phyloP scores from a whole-genome alignment of 495 filamentous ascomycete species.

The Pyrenula massariospora region DNA sequence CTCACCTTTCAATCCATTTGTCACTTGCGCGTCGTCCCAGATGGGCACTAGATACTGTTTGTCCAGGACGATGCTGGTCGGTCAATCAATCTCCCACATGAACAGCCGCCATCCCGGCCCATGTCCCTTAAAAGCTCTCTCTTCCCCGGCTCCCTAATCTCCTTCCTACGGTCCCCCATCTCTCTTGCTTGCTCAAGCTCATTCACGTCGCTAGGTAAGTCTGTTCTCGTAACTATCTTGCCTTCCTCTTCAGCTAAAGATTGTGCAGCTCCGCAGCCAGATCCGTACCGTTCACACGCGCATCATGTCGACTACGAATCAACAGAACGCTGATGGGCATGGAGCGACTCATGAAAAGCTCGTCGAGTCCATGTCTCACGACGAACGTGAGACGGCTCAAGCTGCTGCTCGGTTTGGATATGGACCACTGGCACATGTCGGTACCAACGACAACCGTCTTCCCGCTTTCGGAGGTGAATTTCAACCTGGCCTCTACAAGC shows the following conservation, averaged over 20 bases:
- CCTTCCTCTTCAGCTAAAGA: neutral
- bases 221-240: neutral
- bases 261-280: neutral
- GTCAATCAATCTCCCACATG: neutral
- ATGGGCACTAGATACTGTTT: neutral
- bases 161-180: neutral
- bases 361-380: constrained; percentile 21
- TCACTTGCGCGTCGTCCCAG: neutral
- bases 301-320: neutral
- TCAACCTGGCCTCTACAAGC: constrained; percentile 84
- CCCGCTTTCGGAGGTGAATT: constrained; percentile 92
- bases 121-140: neutral
- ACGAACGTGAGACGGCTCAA: constrained; percentile 33
- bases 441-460: constrained; percentile 48
- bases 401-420: constrained; percentile 41
- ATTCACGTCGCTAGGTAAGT: neutral
- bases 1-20: neutral
- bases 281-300: neutral
- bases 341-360: neutral
- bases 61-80: neutral
- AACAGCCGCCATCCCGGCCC: neutral
- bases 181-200: neutral
- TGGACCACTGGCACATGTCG: constrained; percentile 58
- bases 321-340: neutral
- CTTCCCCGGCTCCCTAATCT: neutral